Evolutionary conservation across 176 grass and related monocot species (phyloP).

Genomic region (Zoysia pacifica): DNA sequence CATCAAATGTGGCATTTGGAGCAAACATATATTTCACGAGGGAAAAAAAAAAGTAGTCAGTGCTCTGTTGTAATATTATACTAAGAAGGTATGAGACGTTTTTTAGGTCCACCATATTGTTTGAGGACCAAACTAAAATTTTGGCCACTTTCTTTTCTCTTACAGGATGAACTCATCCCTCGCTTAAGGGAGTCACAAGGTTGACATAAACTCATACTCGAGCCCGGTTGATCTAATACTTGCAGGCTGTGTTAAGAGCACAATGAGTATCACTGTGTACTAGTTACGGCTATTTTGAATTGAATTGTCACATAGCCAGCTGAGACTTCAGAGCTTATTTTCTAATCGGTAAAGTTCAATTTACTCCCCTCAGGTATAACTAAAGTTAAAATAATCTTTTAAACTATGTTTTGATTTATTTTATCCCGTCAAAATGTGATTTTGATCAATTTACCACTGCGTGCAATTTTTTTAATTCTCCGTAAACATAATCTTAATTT

Average conservation of each 20-base stretch:
- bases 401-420: too few relatives aligned
- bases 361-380: too few relatives aligned
- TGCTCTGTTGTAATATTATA: not conserved
- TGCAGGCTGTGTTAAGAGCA: not conserved
- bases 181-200: constrained; percentile 45
- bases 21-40: not conserved
- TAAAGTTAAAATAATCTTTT: too few relatives aligned
- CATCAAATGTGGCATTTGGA: not conserved
- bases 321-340: not conserved
- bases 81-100: not conserved
- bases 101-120: not conserved
- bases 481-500: too few relatives aligned
- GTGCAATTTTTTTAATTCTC: too few relatives aligned
- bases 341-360: too few relatives aligned
- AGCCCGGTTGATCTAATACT: not conserved
- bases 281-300: not conserved
- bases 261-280: constrained; percentile 17
- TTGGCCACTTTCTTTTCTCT: not conserved
- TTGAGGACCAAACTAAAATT: not conserved
- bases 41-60: not conserved
- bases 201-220: constrained; percentile 5
- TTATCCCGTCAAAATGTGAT: too few relatives aligned
- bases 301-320: not conserved
- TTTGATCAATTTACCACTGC: too few relatives aligned
- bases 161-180: constrained; percentile 63